Evolutionary conservation across 78 protist genomes (phyloP).

Genomic region (Protostelium mycophagum): DNA sequence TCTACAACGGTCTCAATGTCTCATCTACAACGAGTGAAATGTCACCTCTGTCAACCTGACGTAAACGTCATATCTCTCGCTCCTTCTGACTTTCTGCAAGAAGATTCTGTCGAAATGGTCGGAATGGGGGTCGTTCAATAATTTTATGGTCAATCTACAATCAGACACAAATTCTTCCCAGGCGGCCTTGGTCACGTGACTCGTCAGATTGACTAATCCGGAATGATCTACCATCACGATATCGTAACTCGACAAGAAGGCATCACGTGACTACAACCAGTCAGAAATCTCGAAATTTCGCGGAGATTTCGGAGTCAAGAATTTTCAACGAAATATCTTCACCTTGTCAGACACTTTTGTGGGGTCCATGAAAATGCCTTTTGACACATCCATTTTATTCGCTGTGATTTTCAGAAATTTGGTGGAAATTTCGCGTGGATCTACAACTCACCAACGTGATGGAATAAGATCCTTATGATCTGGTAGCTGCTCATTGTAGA

Average conservation of each 20-base stretch:
- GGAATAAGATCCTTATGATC: neutral
- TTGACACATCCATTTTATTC: neutral
- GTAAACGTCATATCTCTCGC: neutral
- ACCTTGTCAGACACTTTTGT: neutral
- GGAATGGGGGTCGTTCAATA: neutral
- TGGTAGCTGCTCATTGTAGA: constrained; percentile 40
- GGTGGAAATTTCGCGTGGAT: neutral
- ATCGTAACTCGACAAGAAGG: neutral
- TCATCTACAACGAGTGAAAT: too few relatives aligned
- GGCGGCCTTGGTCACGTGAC: neutral
- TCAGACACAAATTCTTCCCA: neutral
- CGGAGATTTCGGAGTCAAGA: neutral
- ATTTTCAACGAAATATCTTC: neutral
- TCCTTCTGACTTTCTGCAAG: neutral
- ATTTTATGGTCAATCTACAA: neutral
- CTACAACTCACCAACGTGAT: neutral
- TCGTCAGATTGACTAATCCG: neutral
- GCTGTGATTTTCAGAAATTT: neutral
- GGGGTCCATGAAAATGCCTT: neutral
- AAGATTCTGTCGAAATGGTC: neutral
- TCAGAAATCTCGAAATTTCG: too few relatives aligned
- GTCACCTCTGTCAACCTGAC: too few relatives aligned
- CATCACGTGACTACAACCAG: neutral
- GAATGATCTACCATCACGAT: neutral
- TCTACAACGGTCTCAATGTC: too few relatives aligned